A percentile compares a stretch with the other conserved stretches of the same genome.
Conservation (phyloP, 2,329 filamentous ascomycete genomes). For the Phoma herbarum region DNA sequence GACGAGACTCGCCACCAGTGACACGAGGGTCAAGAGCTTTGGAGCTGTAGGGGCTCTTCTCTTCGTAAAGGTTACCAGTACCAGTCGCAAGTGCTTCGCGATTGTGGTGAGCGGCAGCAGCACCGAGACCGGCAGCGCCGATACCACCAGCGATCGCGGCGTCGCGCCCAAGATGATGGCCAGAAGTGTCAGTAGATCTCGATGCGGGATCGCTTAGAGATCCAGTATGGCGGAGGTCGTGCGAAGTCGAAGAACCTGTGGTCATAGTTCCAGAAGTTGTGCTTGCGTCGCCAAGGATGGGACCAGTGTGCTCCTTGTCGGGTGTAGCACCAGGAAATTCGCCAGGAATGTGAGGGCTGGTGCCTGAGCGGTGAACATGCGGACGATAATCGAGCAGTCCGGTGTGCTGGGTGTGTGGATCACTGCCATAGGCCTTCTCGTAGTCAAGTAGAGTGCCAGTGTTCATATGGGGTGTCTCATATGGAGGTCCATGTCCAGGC, state of each 20-base stretch:
- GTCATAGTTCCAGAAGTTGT: conserved; percentile 11
- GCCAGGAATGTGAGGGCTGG: conserved; percentile 47
- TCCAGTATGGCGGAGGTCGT: conserved; percentile 38
- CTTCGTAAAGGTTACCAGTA: conserved; percentile 26
- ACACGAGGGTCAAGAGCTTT: conserved; percentile 42
- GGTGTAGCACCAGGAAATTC: conserved; percentile 46
- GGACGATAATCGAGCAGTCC: conserved; percentile 22
- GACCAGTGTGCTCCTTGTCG: conserved; percentile 35
- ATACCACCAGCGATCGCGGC: conserved; percentile 39
- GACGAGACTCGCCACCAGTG: conserved; percentile 23
- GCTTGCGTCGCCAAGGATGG: conserved; percentile 27
- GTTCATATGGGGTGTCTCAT: conserved; percentile 17
- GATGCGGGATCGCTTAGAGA: conserved; percentile 31
- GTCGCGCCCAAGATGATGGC: conserved; percentile 39
- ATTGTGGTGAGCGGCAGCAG: conserved; percentile 27
- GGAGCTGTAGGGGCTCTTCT: conserved; percentile 39
- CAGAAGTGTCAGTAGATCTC: conserved; percentile 23
- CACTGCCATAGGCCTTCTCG: conserved; percentile 18
- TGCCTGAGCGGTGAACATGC: conserved; percentile 44
- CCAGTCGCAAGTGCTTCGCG: conserved; percentile 24
- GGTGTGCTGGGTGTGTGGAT: conserved; percentile 15
- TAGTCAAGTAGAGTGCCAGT: conserved; percentile 20
- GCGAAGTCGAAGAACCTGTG: conserved; percentile 16
- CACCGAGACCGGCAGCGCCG: conserved; percentile 35
- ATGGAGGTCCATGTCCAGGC: conserved; percentile 12